These are phyloP conservation scores for Laburnicola sp. DNA, from an alignment of 2,329 filamentous ascomycete genomes.

Conservation along the genomic window DNA sequence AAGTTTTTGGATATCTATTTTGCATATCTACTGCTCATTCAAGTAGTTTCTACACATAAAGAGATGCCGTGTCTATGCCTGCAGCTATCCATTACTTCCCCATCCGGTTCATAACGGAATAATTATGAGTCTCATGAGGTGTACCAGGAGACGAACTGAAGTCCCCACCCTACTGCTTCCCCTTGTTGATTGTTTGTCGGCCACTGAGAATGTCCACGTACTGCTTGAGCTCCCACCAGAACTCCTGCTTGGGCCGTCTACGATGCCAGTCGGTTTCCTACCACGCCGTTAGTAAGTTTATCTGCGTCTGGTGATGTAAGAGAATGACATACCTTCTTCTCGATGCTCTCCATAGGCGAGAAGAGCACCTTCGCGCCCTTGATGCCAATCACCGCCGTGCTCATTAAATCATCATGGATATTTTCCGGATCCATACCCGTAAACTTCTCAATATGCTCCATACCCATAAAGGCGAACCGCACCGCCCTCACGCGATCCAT, in stretches of 20 bases:
- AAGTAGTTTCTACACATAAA: neutral
- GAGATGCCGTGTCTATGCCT: neutral
- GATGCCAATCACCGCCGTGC: conserved; percentile 84
- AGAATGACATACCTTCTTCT: conserved; percentile 55
- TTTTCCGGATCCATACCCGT: conserved; percentile 65
- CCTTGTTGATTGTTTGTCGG: conserved; percentile 5
- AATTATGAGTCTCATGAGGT: conserved; percentile 1
- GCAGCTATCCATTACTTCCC: no score
- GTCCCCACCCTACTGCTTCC: neutral
- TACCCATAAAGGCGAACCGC: conserved; percentile 88
- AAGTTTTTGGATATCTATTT: neutral
- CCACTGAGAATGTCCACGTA: conserved; percentile 85
- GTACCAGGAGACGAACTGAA: neutral
- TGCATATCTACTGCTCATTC: neutral
- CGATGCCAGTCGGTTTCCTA: conserved; percentile 91
- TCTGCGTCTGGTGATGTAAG: neutral
- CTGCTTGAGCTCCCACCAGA: conserved; percentile 80
- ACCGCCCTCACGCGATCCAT: conserved; percentile 96
- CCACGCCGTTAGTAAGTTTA: neutral
- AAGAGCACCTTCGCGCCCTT: conserved; percentile 90
- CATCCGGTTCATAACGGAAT: no score
- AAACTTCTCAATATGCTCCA: conserved; percentile 85
- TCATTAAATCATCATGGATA: conserved; percentile 73
- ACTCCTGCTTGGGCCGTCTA: conserved; percentile 78
- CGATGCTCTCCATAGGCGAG: conserved; percentile 75